These are phyloP conservation scores for Nevesoporus exiguus DNA, from an alignment of 768 basidiomycete species.

Conservation along the genomic window DNA sequence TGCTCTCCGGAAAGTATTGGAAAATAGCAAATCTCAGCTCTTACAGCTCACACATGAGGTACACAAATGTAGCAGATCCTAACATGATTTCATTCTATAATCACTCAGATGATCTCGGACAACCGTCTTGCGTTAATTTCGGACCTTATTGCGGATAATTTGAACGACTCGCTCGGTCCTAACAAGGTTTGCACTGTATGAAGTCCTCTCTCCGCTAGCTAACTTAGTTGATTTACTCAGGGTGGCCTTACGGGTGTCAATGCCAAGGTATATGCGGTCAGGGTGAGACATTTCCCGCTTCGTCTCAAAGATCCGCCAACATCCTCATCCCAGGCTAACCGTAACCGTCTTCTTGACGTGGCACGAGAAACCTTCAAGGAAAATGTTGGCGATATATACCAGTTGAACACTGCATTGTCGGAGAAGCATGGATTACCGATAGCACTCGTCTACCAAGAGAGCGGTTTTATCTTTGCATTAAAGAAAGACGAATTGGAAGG, in stretches of 20 bases:
- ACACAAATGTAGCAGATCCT: background rate
- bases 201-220: background rate
- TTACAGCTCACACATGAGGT: slow-evolving; percentile 63
- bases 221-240: slow-evolving; percentile 32
- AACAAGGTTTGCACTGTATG: slow-evolving; percentile 48
- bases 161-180: slow-evolving; percentile 69
- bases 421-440: slow-evolving; percentile 66
- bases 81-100: background rate
- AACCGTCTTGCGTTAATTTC: slow-evolving; percentile 65
- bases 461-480: slow-evolving; percentile 68
- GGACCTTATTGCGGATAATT: slow-evolving; percentile 49
- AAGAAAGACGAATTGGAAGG: slow-evolving; percentile 54
- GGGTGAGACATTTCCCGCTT: slow-evolving; percentile 33
- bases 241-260: slow-evolving; percentile 73
- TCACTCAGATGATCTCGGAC: slow-evolving; percentile 66
- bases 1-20: slow-evolving; percentile 57
- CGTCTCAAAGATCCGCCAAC: background rate
- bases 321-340: slow-evolving; percentile 52
- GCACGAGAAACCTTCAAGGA: slow-evolving; percentile 94
- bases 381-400: slow-evolving; percentile 83
- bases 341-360: slow-evolving; percentile 84
- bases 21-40: slow-evolving; percentile 54
- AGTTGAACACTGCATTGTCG: slow-evolving; percentile 55
- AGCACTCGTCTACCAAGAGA: slow-evolving; percentile 65
- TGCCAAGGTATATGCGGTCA: slow-evolving; percentile 86